These are phyloP conservation scores for Coemansia sp. DNA, from an alignment of 192 early-diverging fungal species.

Conservation along the genomic window DNA sequence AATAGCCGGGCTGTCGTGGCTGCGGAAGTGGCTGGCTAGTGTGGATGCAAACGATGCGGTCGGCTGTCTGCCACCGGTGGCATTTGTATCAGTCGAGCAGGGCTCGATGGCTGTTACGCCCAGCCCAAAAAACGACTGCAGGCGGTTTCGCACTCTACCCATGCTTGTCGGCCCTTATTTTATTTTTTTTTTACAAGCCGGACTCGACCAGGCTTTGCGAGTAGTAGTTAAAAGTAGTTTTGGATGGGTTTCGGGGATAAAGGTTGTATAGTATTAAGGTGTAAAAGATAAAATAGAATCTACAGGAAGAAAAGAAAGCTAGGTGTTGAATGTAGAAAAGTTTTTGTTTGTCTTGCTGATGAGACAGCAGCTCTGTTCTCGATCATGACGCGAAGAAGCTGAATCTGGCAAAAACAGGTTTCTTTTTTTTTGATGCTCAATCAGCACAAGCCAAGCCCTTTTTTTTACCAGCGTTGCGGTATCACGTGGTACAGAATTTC, in stretches of 20 bases:
- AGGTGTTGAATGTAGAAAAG: too few species aligned
- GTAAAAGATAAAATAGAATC: not conserved
- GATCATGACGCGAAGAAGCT: not conserved
- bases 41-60: constrained; percentile 4
- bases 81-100: not conserved
- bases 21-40: constrained; percentile 6
- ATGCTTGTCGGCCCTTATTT: constrained; percentile 11
- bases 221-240: not conserved
- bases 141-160: constrained; percentile 23
- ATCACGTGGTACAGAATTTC: constrained; percentile 1
- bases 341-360: not conserved
- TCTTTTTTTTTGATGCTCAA: not conserved
- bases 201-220: not conserved
- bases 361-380: not conserved
- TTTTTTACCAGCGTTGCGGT: not conserved
- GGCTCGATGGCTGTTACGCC: constrained; percentile 4
- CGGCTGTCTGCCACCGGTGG: not conserved
- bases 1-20: constrained; percentile 3
- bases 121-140: constrained; percentile 31
- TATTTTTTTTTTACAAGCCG: not conserved
- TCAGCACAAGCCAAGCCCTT: not conserved
- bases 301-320: not conserved
- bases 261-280: not conserved
- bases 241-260: not conserved
- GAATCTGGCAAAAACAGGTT: not conserved